Conservation (phyloP, 2,329 filamentous ascomycete species). For the Colletotrichum sp. region DNA sequence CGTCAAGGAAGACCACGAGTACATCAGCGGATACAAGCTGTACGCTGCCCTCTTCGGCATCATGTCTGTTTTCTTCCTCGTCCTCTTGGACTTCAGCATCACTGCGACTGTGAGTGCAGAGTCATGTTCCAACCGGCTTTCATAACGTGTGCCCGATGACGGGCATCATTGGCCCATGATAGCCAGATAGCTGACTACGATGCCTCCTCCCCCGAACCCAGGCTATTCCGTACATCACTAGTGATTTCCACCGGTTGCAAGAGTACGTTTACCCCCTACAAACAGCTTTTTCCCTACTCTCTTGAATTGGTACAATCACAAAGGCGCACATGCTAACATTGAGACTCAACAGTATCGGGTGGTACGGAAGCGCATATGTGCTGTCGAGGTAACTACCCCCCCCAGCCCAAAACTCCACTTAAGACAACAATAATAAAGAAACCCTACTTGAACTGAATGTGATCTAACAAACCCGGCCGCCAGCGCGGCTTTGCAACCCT, state of each 20-base stretch:
- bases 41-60: not conserved
- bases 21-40: not conserved
- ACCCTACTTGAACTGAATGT: not conserved
- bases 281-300: not conserved
- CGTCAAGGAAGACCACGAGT: not conserved
- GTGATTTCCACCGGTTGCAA: not conserved
- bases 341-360: not conserved
- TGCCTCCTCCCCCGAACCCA: not conserved
- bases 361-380: not conserved
- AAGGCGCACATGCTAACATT: not conserved
- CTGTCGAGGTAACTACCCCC: not conserved
- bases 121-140: fast-evolving
- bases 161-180: fast-evolving
- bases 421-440: not conserved
- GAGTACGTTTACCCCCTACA: not conserved
- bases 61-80: not conserved
- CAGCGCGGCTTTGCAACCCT: not conserved
- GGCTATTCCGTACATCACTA: not conserved
- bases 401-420: fast-evolving
- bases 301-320: too few relatives aligned
- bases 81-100: not conserved
- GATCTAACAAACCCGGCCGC: not conserved
- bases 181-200: not conserved
- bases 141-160: fast-evolving
- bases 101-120: not conserved